phyloP scores from a whole-genome alignment of 345 rosid genomes.

The Ceriops tagal region DNA sequence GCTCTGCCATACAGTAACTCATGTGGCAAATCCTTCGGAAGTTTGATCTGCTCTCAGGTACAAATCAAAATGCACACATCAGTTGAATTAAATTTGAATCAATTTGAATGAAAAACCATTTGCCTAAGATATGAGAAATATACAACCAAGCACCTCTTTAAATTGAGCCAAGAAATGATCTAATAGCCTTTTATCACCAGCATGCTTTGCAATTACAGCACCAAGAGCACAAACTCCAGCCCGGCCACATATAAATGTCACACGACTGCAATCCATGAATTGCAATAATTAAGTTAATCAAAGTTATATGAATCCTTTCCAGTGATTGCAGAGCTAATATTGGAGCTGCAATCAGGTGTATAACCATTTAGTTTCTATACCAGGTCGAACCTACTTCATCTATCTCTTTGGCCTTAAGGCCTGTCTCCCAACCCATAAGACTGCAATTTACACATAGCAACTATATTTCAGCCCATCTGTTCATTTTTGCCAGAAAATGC shows the following conservation, averaged over 20 bases:
- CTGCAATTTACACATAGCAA: background rate
- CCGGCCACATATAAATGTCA: conserved; percentile 62
- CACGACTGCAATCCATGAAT: conserved; percentile 28
- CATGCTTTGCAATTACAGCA: conserved; percentile 58
- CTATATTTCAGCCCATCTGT: background rate
- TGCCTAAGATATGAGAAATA: background rate
- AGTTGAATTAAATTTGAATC: background rate
- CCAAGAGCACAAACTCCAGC: conserved; percentile 77
- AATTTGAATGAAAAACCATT: background rate
- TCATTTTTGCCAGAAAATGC: background rate
- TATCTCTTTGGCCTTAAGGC: background rate
- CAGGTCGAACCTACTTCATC: background rate
- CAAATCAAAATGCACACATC: background rate
- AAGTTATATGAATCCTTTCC: background rate
- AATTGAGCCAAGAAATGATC: conserved; percentile 42
- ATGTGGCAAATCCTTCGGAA: conserved; percentile 45
- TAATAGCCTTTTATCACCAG: conserved; percentile 45
- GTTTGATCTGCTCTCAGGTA: conserved; percentile 39
- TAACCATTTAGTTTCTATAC: background rate
- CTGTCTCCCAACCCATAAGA: background rate
- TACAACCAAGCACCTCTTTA: conserved; percentile 35
- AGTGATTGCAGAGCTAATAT: background rate
- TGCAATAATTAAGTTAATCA: conserved; percentile 1
- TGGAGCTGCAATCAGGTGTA: background rate
- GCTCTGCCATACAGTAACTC: conserved; percentile 63